Evolutionary conservation across 768 basidiomycete genomes (phyloP), one percentile per base, ranked within the genome.

Genomic region (Boletus fagicola): DNA sequence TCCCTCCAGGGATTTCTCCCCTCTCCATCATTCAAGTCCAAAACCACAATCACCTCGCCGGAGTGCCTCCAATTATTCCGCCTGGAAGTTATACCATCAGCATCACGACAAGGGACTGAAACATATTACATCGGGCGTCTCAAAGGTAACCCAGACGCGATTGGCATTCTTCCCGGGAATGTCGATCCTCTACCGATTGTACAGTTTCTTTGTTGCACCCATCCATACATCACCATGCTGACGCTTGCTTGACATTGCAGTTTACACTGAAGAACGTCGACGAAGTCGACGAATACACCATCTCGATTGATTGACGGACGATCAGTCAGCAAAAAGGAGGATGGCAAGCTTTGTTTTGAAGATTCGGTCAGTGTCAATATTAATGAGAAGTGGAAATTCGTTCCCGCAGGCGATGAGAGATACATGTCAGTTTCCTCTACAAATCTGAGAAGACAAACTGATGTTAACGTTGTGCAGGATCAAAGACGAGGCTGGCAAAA

Each of bases 81-180:
- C 4, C 54, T 50, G 54, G 54, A 57, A 38, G 8, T 1, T 57
- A 57, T 22, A 50, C 20, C 30, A 7, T 57, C 36, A 49, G 48
- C 22, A 3, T 40, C 48, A 5, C 2, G 26, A 13, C 6, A n/a
- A 16, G 58, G 11, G 22, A 24, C 24, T 31, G 48, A 18, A 13
- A 39, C 20, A 13, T 57, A 49, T 50, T 50, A 20, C 13, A 5
- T 58, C 22, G 57, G 57, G 6, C 4, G 2, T 30, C 12, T 28
- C 28, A 0, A 9, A 18, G n/a, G 13, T 45, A 5, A 16, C 4
- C 26, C 42, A 7, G 28, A 44, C 22, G 12, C 18, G 36, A 39
- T 58, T 36, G 22, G 36, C 22, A 33, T 57, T 9, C 35, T 39
- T 15, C n/a, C 30, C 1, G 30, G 30, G 10, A 5, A 33, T 13